phyloP scores from a whole-genome alignment of 2,329 filamentous ascomycete species.

The Phaeosphaeriaceae sp. region DNA sequence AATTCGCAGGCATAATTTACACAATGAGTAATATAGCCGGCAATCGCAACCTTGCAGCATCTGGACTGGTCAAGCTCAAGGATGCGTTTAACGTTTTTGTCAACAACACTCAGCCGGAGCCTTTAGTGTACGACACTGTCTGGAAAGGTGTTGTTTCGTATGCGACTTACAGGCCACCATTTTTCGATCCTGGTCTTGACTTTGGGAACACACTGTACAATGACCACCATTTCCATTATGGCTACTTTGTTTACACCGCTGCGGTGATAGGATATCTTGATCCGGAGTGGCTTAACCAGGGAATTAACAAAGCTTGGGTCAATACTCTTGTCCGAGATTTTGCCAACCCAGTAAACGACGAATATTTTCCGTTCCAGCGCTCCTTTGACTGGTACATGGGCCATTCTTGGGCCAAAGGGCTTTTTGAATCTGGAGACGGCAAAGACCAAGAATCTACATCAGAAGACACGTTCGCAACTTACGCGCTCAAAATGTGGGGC shows the following conservation, averaged over 20 bases:
- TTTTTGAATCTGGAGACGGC: constrained; percentile 75
- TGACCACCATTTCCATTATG: constrained; percentile 71
- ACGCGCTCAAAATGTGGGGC: constrained; percentile 96
- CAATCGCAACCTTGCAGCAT: constrained; percentile 61
- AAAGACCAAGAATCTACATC: constrained; percentile 92
- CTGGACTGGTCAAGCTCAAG: constrained; percentile 59
- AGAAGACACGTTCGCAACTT: constrained; percentile 88
- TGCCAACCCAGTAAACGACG: constrained; percentile 77
- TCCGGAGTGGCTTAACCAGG: constrained; percentile 69
- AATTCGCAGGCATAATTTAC: constrained; percentile 55
- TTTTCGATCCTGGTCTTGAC: constrained; percentile 58
- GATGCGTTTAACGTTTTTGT: constrained; percentile 59
- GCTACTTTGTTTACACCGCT: constrained; percentile 89
- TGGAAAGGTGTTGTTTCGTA: constrained; percentile 88
- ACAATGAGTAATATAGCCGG: constrained; percentile 63
- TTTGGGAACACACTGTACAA: constrained; percentile 92
- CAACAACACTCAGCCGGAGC: constrained; percentile 55
- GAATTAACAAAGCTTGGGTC: constrained; percentile 77
- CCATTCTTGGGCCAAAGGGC: constrained; percentile 90
- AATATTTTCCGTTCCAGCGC: constrained; percentile 72
- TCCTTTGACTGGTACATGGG: constrained; percentile 89
- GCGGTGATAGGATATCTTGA: constrained; percentile 86
- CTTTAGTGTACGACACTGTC: constrained; percentile 62
- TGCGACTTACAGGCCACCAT: constrained; percentile 62
- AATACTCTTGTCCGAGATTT: constrained; percentile 83